Base-by-base conservation (phyloP, 768 basidiomycete species). In the Rubroboletus pulcherrimus region DNA sequence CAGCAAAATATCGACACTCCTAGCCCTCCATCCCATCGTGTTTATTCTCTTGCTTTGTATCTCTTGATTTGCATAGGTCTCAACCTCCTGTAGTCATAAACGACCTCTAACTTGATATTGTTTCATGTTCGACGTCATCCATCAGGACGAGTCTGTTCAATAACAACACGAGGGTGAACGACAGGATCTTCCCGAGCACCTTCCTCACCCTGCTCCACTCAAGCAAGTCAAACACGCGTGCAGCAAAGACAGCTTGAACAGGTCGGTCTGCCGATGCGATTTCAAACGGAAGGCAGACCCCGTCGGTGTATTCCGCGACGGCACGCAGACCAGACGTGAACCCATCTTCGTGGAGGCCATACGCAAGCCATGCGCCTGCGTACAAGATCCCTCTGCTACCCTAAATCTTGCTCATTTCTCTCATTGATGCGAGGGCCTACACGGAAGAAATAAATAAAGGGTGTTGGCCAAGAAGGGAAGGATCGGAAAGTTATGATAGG, bases 311-410 rank as follows among this genome's bases (percentile, higher is more conserved):
- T 11, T 63, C 58, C 6, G 57, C 74, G 4, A 67, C 73, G 11
- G 69, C 73, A 45, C 68, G 67, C 34, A 80, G 62, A 8, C 78
- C 78, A 1, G 75, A 72, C 3, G 78, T 71, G 66, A 89, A 89
- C 3, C 85, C 87, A 63, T 90, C 90, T 71, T 91, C 88, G 71
- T 92, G 89, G 76, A 91, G 90, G 17, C 88, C 89, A 62, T 89
- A 90, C 54, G 81, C 81, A 43, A 84, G 77, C 75, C 85, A 91
- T 26, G 89, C 89, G 10, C 87, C 86, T 3, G 75, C 86, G 64
- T 78, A 87, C 8, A 84, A 78, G 60, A 89, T 78, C 5, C 80
- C 78, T 9, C 85, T 78, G 44, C 63, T 77, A 62, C 81, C 81
- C 70, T 91, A 88, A 53, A 90, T 90, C 15, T 63, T 66, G 47